Conservation (phyloP, 2,329 filamentous ascomycete species). For the Xylaria multiplex region DNA sequence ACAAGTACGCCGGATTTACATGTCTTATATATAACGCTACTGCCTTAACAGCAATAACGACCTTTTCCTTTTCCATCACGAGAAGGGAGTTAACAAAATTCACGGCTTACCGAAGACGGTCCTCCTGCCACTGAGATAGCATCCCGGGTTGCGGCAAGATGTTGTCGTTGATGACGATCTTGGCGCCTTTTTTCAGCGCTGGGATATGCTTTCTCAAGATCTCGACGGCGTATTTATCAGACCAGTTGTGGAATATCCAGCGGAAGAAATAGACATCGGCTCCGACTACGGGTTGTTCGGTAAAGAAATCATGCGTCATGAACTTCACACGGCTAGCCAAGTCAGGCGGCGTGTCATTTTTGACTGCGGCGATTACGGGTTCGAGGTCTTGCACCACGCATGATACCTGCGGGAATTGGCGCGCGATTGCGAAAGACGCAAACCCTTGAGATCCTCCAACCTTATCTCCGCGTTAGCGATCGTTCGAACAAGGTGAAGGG, state of each 20-base stretch:
- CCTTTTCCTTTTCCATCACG: too few species aligned
- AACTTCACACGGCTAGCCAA: conserved; percentile 23
- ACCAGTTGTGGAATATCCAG: conserved; percentile 37
- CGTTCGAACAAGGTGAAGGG: background rate
- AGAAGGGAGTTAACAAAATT: too few species aligned
- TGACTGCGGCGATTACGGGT: conserved; percentile 28
- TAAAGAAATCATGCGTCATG: conserved; percentile 31
- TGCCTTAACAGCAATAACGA: too few species aligned
- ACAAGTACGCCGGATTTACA: too few species aligned
- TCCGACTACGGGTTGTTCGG: conserved; percentile 20
- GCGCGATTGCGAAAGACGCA: conserved; percentile 31
- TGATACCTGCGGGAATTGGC: conserved; percentile 24
- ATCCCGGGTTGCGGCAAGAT: conserved; percentile 29
- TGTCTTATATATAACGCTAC: too few species aligned
- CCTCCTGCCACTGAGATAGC: conserved; percentile 34
- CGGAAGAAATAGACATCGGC: conserved; percentile 34
- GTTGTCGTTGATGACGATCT: conserved; percentile 44
- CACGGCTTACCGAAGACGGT: conserved; percentile 32
- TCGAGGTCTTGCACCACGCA: conserved; percentile 47
- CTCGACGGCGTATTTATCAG: conserved; percentile 30
- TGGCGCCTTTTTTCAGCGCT: conserved; percentile 45
- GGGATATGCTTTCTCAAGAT: conserved; percentile 29
- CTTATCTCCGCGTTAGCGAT: conserved; percentile 21
- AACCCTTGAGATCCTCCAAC: conserved; percentile 38
- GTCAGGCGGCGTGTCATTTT: conserved; percentile 18